Base-by-base conservation (phyloP, 164 flowering plant genomes). In the Platanus orientalis region DNA sequence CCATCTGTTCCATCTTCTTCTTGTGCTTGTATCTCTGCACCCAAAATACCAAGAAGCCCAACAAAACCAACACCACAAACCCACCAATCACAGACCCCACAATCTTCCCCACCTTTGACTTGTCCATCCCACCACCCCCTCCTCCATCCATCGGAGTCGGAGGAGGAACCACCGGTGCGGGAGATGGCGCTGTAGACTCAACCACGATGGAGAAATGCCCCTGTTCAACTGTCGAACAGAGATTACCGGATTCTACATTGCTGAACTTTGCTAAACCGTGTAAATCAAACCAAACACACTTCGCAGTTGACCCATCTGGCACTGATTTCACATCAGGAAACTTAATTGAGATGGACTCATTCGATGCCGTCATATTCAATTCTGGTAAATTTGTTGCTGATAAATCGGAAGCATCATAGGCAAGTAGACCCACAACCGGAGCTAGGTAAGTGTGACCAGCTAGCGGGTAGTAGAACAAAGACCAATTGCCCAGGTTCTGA, bases 401-500 rank as follows among this genome's bases (percentile, higher is more conserved):
- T 49, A 90, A 72, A 64, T 92, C 69, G n/a, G n/a, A n/a, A n/a
- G n/a, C n/a, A n/a, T n/a, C n/a, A n/a, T n/a, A n/a, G n/a, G n/a
- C n/a, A n/a, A 92, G 82, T 45, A 90, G 80, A 45, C 98, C 98
- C 47, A 92, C 30, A 12, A 92, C 89, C 0, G 96, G 96, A 42
- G 98, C 54, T n/a, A 90, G 63, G 64, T 79, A 79, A 1, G 83
- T 71, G 55, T 81, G 84, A 19, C 84, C 85, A 11, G 78, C 68
- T 13, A 87, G 63, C 4, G 80, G 78, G 48, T 88, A 90, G 67
- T 81, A 90, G 16, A 42, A 6, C 0, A 19, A 12, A 9, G 97
- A 87, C 90, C 83, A 88, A 59, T 84, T n/a, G n/a, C n/a, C n/a
- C n/a, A n/a, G n/a, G n/a, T n/a, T n/a, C n/a, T n/a, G n/a, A n/a